Percentiles rank a stretch among this genome's conserved stretches.
Evolutionary conservation across 495 filamentous ascomycete genomes (phyloP).

Genomic region (Trichoderma virens): DNA sequence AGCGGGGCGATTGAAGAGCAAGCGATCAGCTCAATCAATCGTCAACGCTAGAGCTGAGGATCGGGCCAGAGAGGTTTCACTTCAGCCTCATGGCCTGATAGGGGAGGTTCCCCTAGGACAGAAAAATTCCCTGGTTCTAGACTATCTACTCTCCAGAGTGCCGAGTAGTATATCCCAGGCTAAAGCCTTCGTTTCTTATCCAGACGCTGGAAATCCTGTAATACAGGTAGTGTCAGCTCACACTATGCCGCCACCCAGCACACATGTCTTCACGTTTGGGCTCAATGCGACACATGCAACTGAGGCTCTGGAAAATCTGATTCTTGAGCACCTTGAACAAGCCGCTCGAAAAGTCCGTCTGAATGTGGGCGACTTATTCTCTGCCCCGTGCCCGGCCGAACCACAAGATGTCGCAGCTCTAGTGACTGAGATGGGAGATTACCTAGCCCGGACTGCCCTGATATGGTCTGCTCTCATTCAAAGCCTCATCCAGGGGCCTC

Average conservation of each 20-base stretch:
- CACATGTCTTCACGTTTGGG: neutral
- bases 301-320: neutral
- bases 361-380: neutral
- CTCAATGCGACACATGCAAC: neutral
- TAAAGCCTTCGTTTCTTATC: neutral
- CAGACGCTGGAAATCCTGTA: neutral
- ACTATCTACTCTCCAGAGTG: neutral
- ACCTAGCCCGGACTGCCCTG: neutral
- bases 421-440: conserved; percentile 4
- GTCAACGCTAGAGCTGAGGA: neutral
- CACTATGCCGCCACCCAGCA: neutral
- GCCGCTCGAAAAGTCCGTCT: neutral
- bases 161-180: neutral
- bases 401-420: neutral
- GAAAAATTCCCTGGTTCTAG: neutral
- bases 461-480: neutral
- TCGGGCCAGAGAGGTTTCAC: neutral
- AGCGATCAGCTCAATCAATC: neutral
- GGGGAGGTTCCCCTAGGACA: neutral
- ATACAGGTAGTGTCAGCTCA: neutral
- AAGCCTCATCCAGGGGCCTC: neutral
- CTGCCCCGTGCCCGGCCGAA: neutral
- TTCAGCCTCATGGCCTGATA: neutral
- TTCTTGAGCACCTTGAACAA: neutral
- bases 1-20: neutral